Base-by-base conservation (phyloP, 805 yeast genomes). In the Martiniozyma abietophila region DNA sequence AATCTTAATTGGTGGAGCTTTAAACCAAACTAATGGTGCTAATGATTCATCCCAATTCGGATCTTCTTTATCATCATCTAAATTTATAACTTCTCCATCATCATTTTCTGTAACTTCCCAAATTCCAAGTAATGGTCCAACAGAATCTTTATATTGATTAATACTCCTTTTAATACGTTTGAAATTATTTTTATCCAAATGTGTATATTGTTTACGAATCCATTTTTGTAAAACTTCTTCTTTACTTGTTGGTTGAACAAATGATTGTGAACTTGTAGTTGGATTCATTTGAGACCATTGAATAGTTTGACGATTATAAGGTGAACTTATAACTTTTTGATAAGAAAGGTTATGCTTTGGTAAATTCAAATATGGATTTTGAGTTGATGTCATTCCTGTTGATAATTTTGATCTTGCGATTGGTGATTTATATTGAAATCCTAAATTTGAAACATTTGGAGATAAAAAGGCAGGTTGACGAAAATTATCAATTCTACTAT, bases 1-100 rank as follows among this genome's bases (percentile, higher is more conserved):
- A 14, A 71, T 49, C 20, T 64, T 58, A 8, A 69, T 59, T 18
- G 85, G 81, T 2, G 86, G 80, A 1, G 82, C 73, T 46, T 78
- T 65, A 52, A 72, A 79, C 82, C 86, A 80, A 12, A 80, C 51
- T 11, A 73, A 47, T 24, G 74, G 73, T 16, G 21, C 14, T 24
- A 12, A 22, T 20, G 15, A 14, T 10, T 18, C 21, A 14, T 32
- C n/a, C 17, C 14, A 6, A n/a, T n/a, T n/a, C n/a, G n/a, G n/a
- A n/a, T n/a, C n/a, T n/a, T n/a, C n/a, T n/a, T n/a, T n/a, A n/a
- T n/a, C n/a, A n/a, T n/a, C n/a, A n/a, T n/a, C n/a, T n/a, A n/a
- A n/a, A n/a, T n/a, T n/a, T n/a, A n/a, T n/a, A n/a, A n/a, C n/a
- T n/a, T n/a, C n/a, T n/a, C n/a, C n/a, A n/a, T n/a, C n/a, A n/a